These are phyloP conservation scores for Phyllosticta citrichinensis DNA, from an alignment of 2,329 filamentous ascomycete species.

Conservation along the genomic window DNA sequence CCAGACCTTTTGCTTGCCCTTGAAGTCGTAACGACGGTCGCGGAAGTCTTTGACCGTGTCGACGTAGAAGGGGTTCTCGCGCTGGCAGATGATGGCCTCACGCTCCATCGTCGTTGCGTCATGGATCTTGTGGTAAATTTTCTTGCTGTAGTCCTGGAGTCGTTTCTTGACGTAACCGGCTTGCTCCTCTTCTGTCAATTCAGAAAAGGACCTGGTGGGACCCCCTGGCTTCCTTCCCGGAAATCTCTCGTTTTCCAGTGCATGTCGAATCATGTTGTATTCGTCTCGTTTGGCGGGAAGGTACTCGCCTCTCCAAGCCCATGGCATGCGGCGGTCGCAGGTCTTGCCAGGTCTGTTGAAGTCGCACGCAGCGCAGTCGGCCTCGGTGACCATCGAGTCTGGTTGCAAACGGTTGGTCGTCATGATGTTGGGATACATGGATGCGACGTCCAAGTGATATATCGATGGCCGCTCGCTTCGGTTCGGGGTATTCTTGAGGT, in stretches of 20 bases:
- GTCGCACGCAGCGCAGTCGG: conserved; percentile 92
- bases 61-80: conserved; percentile 97
- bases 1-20: conserved; percentile 96
- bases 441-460: conserved; percentile 96
- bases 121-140: conserved; percentile 99
- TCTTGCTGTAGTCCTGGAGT: conserved; percentile 87
- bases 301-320: conserved; percentile 98
- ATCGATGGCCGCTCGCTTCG: conserved; percentile 80
- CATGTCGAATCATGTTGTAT: conserved; percentile 97
- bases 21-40: conserved; percentile 96
- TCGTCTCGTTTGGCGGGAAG: conserved; percentile 92
- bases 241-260: conserved; percentile 85
- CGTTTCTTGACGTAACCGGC: conserved; percentile 72
- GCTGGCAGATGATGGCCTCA: conserved; percentile 95
- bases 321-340: conserved; percentile 86
- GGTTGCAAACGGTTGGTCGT: conserved; percentile 95
- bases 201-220: conserved; percentile 65
- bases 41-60: conserved; percentile 92
- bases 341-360: conserved; percentile 97
- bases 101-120: conserved; percentile 85
- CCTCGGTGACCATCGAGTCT: conserved; percentile 97
- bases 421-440: conserved; percentile 99
- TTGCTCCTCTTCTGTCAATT: conserved; percentile 74
- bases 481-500: conserved; percentile 73
- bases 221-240: conserved; percentile 66